Evolutionary conservation across 805 yeast species (phyloP).

Genomic region (Saccharomycopsis sp.): DNA sequence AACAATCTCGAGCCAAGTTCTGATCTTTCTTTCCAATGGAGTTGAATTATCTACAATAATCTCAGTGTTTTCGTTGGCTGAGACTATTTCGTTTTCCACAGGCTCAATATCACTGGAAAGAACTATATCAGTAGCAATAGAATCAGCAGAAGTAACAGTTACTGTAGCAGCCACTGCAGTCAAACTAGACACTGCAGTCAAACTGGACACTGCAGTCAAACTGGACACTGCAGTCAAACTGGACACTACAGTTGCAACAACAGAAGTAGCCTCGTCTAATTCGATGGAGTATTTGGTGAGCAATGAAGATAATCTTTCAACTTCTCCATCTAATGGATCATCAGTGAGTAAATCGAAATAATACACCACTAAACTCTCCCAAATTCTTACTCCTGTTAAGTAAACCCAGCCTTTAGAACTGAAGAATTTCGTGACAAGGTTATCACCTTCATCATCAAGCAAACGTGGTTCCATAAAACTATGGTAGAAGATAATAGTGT

Average conservation of each 20-base stretch:
- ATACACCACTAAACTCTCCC: neutral
- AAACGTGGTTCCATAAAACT: neutral
- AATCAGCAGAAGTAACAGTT: neutral
- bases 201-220: neutral
- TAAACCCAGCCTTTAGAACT: neutral
- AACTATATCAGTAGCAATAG: neutral
- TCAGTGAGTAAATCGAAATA: slow-evolving; percentile 17
- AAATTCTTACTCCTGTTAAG: neutral
- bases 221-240: neutral
- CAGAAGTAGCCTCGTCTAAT: neutral
- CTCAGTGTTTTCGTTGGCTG: neutral
- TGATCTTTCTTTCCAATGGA: slow-evolving; percentile 13
- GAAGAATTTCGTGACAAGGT: slow-evolving; percentile 3
- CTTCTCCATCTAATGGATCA: slow-evolving; percentile 20
- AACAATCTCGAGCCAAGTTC: slow-evolving; percentile 13
- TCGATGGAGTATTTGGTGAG: slow-evolving; percentile 9
- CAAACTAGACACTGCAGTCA: too few relatives aligned
- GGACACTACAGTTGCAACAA: neutral
- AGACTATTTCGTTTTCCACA: neutral
- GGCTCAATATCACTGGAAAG: neutral
- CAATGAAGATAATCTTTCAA: slow-evolving; percentile 14
- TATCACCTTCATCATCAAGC: slow-evolving; percentile 3
- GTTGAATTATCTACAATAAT: slow-evolving; percentile 1
- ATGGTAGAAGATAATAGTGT: too few relatives aligned
- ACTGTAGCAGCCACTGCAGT: slow-evolving; percentile 1